Evolutionary conservation across 139 green algal genomes (phyloP).

Genomic region (Mychonastes homosphaera): DNA sequence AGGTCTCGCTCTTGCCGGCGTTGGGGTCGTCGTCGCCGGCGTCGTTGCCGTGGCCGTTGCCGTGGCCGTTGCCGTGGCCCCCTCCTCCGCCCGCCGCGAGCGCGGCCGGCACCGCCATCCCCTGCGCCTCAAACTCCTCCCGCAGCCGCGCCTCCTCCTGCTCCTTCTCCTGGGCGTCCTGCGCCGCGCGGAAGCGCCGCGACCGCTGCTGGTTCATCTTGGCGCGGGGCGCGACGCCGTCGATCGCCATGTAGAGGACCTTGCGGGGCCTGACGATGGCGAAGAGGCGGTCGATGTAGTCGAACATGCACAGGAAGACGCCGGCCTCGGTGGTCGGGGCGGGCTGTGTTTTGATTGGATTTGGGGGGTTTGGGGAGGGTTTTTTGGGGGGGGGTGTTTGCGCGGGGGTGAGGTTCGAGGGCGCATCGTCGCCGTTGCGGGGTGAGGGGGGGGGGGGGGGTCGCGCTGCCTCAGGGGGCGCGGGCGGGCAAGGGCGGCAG

Average conservation of each 20-base stretch:
- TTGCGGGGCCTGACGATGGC: constrained; percentile 89
- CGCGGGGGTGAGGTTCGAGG: not conserved
- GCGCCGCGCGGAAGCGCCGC: constrained; percentile 85
- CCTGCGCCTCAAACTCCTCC: constrained; percentile 76
- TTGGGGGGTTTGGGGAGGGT: not conserved
- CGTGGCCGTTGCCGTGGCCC: too few relatives aligned
- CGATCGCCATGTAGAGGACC: constrained; percentile 97
- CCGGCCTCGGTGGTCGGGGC: constrained; percentile 85
- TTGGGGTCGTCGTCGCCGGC: too few relatives aligned
- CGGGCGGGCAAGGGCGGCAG: not conserved
- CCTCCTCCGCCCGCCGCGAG: too few relatives aligned
- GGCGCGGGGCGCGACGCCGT: constrained; percentile 91
- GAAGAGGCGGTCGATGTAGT: constrained; percentile 99
- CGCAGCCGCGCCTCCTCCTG: constrained; percentile 79
- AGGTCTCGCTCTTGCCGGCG: constrained; percentile 56
- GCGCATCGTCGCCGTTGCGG: not conserved
- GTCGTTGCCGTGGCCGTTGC: too few relatives aligned
- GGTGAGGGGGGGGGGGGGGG: not conserved
- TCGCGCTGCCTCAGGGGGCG: not conserved
- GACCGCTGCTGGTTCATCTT: constrained; percentile 99
- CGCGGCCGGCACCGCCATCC: constrained; percentile 47
- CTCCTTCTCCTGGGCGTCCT: constrained; percentile 51
- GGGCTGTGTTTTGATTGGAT: constrained; percentile 31
- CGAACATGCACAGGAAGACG: constrained; percentile 97
- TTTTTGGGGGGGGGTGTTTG: too few relatives aligned